Conservation (phyloP, 2,329 filamentous ascomycete genomes). For the Fusarium verticillioides region DNA sequence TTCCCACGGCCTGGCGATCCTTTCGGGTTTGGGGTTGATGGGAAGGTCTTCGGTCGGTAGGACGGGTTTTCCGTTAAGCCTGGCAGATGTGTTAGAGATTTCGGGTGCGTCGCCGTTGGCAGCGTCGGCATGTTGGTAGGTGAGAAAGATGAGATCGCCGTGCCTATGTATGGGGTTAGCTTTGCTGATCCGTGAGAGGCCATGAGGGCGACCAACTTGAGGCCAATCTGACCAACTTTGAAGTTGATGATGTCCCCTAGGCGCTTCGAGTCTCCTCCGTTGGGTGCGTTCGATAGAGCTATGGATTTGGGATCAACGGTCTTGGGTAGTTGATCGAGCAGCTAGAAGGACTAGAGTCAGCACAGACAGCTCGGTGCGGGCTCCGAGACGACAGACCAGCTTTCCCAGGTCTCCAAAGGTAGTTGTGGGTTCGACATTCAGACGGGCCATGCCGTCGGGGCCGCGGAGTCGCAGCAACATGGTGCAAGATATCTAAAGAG, state of each 20-base stretch:
- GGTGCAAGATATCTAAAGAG: conserved; percentile 38
- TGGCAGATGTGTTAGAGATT: conserved; percentile 63
- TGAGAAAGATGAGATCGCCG: conserved; percentile 90
- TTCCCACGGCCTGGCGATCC: conserved; percentile 74
- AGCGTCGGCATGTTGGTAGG: conserved; percentile 72
- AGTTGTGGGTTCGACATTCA: conserved; percentile 79
- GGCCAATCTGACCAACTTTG: conserved; percentile 67
- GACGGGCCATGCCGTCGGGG: conserved; percentile 90
- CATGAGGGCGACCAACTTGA: conserved; percentile 59
- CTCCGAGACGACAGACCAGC: conserved; percentile 54
- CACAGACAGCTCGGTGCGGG: background rate
- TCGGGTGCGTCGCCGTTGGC: conserved; percentile 46
- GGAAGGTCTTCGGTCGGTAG: conserved; percentile 74
- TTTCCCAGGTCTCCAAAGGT: conserved; percentile 74
- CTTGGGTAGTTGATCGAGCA: conserved; percentile 67
- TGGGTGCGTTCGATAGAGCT: conserved; percentile 70
- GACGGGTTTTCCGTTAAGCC: conserved; percentile 82
- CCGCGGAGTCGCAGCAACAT: conserved; percentile 92
- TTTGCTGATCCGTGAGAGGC: background rate
- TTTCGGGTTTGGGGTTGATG: conserved; percentile 75
- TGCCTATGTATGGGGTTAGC: conserved; percentile 62
- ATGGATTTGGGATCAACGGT: conserved; percentile 71
- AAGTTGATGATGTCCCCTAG: conserved; percentile 68
- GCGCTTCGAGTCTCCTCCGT: conserved; percentile 66
- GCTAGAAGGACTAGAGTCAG: conserved; percentile 52